Evolutionary conservation across 2,329 filamentous ascomycete genomes (phyloP).

Genomic region (Aspergillus calidoustus): DNA sequence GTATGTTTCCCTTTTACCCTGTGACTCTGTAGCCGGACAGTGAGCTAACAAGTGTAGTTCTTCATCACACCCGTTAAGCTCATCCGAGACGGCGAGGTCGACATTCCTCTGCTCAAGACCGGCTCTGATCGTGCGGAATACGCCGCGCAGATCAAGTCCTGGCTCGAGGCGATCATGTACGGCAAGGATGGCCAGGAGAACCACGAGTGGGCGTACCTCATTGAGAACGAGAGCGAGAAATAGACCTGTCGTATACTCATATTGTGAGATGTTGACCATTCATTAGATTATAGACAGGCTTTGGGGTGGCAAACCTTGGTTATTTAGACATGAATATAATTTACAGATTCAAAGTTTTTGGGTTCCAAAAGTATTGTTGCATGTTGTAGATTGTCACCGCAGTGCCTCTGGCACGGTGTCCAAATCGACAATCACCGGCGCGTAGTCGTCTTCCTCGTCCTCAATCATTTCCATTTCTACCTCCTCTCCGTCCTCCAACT

Average conservation of each 20-base stretch:
- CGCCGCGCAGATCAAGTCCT: conserved; percentile 61
- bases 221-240: conserved; percentile 60
- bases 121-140: conserved; percentile 38
- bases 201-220: conserved; percentile 71
- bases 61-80: conserved; percentile 71
- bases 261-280: conserved; percentile 2
- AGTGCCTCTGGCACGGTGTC: conserved; percentile 22
- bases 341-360: not conserved
- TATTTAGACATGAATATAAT: not conserved
- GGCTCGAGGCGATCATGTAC: conserved; percentile 75
- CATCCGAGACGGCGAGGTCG: conserved; percentile 69
- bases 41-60: conserved; percentile 54
- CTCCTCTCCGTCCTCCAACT: conserved; percentile 66
- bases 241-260: conserved; percentile 8
- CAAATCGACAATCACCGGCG: conserved; percentile 62
- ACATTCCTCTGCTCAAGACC: conserved; percentile 58
- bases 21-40: not conserved
- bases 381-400: not conserved
- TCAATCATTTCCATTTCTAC: conserved; percentile 64
- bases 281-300: not conserved
- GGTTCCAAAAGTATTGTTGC: not conserved
- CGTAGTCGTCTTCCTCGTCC: conserved; percentile 68
- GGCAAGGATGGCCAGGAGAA: conserved; percentile 68
- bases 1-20: conserved; percentile 54
- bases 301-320: not conserved